Evolutionary conservation across 257 asterid species (phyloP).

Genomic region (Nicotiana paniculata): DNA sequence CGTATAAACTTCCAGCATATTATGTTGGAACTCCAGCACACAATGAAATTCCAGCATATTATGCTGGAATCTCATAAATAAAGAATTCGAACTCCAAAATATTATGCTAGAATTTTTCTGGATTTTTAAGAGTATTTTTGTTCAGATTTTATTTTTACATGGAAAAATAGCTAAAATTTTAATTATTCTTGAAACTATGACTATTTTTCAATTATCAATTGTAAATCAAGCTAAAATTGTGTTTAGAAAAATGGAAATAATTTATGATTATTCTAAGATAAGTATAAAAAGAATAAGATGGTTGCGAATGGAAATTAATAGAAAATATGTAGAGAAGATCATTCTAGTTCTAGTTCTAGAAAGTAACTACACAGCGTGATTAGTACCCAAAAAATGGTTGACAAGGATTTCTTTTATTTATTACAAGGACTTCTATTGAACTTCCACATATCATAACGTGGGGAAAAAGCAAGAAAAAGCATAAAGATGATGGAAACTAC

Average conservation of each 20-base stretch:
- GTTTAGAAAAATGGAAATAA: background rate
- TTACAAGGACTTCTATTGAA: background rate
- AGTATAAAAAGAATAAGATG: background rate
- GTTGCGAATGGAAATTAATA: background rate
- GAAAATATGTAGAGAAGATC: background rate
- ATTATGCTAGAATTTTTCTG: too few relatives aligned
- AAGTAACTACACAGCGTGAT: background rate
- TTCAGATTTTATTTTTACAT: too few relatives aligned
- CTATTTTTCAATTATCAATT: too few relatives aligned
- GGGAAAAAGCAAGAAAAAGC: too few relatives aligned
- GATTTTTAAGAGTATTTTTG: too few relatives aligned
- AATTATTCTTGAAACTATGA: too few relatives aligned
- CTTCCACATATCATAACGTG: background rate
- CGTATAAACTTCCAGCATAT: too few relatives aligned
- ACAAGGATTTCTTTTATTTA: background rate
- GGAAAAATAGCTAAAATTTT: too few relatives aligned
- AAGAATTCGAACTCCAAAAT: too few relatives aligned
- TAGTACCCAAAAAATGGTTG: background rate
- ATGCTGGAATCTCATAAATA: too few relatives aligned
- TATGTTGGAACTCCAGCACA: too few relatives aligned
- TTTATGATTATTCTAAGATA: background rate
- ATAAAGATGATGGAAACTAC: background rate
- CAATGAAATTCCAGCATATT: too few relatives aligned
- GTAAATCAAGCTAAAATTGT: background rate
- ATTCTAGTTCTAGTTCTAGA: background rate